A percentile compares a stretch with the other conserved stretches of the same genome.
phyloP scores from a whole-genome alignment of 306 rosid genomes.

The Medicago ruthenica region DNA sequence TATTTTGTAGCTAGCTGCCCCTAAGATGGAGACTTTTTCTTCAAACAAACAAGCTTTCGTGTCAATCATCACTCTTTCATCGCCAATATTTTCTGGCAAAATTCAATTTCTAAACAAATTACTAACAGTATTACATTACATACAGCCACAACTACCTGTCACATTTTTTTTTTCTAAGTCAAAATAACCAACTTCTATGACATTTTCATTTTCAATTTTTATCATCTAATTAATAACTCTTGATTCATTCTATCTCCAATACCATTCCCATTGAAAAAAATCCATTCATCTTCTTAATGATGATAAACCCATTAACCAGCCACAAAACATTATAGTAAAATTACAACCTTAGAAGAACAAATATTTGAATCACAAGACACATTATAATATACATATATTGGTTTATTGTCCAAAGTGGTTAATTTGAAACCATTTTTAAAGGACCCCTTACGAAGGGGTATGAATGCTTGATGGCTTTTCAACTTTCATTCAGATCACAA shows the following conservation, averaged over 20 bases:
- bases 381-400: neutral
- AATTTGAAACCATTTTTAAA: neutral
- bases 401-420: neutral
- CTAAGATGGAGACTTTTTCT: slow-evolving; percentile 1
- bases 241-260: neutral
- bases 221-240: neutral
- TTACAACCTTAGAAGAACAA: neutral
- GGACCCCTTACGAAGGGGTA: slow-evolving; percentile 6
- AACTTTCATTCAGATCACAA: slow-evolving; percentile 57
- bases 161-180: neutral
- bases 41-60: neutral
- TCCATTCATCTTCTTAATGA: neutral
- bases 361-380: neutral
- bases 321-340: neutral
- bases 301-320: neutral
- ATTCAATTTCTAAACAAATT: neutral
- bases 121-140: neutral
- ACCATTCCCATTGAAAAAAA: neutral
- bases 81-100: neutral
- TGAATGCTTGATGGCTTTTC: slow-evolving; percentile 56
- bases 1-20: neutral
- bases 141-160: neutral
- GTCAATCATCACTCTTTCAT: slow-evolving; percentile 24
- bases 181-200: neutral
- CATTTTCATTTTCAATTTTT: neutral